phyloP scores from a whole-genome alignment of 805 yeast genomes.

The Sporopachydermia quercuum region DNA sequence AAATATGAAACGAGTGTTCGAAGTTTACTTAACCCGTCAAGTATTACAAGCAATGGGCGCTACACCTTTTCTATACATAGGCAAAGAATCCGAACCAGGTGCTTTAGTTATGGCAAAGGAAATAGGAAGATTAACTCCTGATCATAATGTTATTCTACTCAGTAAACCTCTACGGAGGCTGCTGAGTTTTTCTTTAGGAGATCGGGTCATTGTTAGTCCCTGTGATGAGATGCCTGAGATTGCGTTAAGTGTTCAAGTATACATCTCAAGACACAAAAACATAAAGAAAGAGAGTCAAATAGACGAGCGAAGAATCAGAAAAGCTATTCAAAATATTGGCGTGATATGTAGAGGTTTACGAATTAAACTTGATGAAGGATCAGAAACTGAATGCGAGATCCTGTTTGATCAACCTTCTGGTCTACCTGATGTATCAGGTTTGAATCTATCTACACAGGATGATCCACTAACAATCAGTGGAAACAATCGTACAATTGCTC shows the following conservation, averaged over 20 bases:
- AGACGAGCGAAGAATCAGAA: not conserved
- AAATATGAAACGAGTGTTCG: not conserved
- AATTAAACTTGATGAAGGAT: not conserved
- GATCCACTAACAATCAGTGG: constrained; percentile 1
- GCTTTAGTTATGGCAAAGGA: not conserved
- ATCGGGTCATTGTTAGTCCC: not conserved
- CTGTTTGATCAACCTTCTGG: not conserved
- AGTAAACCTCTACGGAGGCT: constrained; percentile 1
- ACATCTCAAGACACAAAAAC: no score
- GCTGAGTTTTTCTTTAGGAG: not conserved
- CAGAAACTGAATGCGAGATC: no score
- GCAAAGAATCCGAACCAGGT: not conserved
- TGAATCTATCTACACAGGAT: constrained; percentile 4
- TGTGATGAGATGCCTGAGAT: constrained; percentile 1
- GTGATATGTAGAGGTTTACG: not conserved
- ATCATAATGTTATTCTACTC: not conserved
- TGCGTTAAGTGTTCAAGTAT: not conserved
- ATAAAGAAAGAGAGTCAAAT: not conserved
- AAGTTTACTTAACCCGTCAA: constrained; percentile 1
- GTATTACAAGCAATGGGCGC: not conserved
- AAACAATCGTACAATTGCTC: constrained; percentile 24
- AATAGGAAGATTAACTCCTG: not conserved
- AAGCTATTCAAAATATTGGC: not conserved
- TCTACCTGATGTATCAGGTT: not conserved
- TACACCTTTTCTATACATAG: not conserved